Evolutionary conservation across 257 asterid species (phyloP), one percentile per base, ranked within the genome.

Genomic region (Nicotiana attenuata): DNA sequence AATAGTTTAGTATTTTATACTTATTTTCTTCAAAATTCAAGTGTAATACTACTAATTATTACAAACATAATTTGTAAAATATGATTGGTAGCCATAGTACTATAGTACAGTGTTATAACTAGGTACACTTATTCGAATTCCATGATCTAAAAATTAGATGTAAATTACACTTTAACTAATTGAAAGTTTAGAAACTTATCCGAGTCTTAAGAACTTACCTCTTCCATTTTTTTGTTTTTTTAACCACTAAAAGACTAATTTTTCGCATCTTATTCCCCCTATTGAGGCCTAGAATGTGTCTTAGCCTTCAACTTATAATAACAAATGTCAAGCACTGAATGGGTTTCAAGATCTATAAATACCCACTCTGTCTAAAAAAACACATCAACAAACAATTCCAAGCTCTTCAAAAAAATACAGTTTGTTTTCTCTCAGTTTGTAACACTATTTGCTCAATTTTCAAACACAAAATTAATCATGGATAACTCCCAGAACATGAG

Each of bases 401-500:
- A 47, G 10, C 24, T 73, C 61, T 73, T 41, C 5, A 1, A 73
- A 45, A 16, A 47, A 14, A 41, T 8, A 41, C 7, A 22, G n/a
- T 73, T 73, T 22, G 22, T 22, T 73, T 71, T 73, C 41, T 24
- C 61, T 14, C 4, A 22, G 61, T 47, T 16, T 73, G 4, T 7
- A 14, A 47, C 61, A 73, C 7, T 47, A 24, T 16, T 3, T 73
- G 14, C 61, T 47, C 24, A 73, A 24, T 73, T 47, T 47, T 47
- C 50, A 15, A 45, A 45, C 3, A 73, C 4, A 45, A 13, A 53
- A 60, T 0, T 41, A 41, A 41, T 4, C 14, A 86, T 86, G 89
- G 68, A 84, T 65, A 78, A 35, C 29, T 79, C 83, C 15, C 84
- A 84, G 19, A 85, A 41, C 60, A 2, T n/a, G 11, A 84, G 86